These are phyloP conservation scores for Nemania bipapillata DNA, from an alignment of 2,329 filamentous ascomycete species.

Conservation along the genomic window DNA sequence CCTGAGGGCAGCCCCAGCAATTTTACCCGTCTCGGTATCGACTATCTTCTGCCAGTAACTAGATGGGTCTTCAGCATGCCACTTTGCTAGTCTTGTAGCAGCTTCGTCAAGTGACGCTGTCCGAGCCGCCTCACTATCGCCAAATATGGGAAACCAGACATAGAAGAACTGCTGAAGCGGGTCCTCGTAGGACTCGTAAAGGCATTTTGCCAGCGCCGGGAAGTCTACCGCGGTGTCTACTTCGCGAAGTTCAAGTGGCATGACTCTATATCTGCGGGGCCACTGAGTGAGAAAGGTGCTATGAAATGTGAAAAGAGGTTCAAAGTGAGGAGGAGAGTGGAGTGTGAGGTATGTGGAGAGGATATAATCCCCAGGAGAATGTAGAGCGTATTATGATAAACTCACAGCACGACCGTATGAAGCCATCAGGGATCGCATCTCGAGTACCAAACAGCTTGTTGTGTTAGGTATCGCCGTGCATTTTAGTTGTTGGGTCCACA, in stretches of 20 bases:
- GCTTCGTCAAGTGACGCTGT: constrained; percentile 45
- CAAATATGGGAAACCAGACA: constrained; percentile 42
- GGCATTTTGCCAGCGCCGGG: constrained; percentile 10
- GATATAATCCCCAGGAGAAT: too few species aligned
- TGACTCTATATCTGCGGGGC: too few species aligned
- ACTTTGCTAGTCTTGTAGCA: constrained; percentile 27
- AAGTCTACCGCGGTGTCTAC: constrained; percentile 4
- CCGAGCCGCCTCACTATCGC: constrained; percentile 36
- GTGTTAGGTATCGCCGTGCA: too few species aligned
- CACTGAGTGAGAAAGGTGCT: too few species aligned
- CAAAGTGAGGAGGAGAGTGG: too few species aligned
- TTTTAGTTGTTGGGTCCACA: too few species aligned
- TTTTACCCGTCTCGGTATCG: constrained; percentile 27
- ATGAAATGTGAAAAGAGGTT: too few species aligned
- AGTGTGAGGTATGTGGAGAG: too few species aligned
- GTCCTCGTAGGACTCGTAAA: constrained; percentile 17
- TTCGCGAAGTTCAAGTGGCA: constrained; percentile 13
- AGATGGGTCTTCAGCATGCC: constrained; percentile 30
- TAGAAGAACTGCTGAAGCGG: constrained; percentile 16
- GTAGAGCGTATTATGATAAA: too few species aligned
- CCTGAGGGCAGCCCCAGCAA: constrained; percentile 31
- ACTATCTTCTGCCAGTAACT: constrained; percentile 35
- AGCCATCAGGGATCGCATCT: too few species aligned
- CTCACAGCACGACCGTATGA: too few species aligned
- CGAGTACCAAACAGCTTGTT: too few species aligned